Base-by-base conservation (phyloP, 75 land plant species). In the Selaginella tamariscina region DNA sequence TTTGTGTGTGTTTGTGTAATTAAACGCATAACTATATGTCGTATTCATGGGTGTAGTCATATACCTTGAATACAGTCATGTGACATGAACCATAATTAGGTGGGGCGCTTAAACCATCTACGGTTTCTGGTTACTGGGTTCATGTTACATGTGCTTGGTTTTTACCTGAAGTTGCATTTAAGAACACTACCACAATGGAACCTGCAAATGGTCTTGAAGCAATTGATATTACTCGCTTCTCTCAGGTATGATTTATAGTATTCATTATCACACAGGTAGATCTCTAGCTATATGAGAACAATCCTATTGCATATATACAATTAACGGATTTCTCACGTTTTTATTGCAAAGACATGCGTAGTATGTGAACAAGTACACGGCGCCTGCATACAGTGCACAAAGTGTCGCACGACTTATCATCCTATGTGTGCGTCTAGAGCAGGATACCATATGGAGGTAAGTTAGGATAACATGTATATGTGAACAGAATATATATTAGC, bases 91-190 rank as follows among this genome's bases (percentile, higher is more conserved):
- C 15, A 5, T 5, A 5, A 5, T 5, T 15, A 59, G 62, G 62
- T 59, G 62, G 62, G 8, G 62, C 62, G 24, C 21, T 59, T 9
- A 59, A 59, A 26, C 62, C 62, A 8, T 23, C 62, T 21, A n/a
- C 5, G 5, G 21, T 59, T 23, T 23, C 62, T 59, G 26, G 26
- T 8, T 59, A 9, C 21, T 59, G 62, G 62, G 26, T 59, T 23
- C 62, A 59, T n/a, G 62, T 59, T 27, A 59, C 62, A 8, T 59
- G 62, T n/a, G 62, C 62, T n/a, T 59, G 62, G 62, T 59, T 59
- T n/a, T 9, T 23, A 9, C 62, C 62, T 2, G 62, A 59, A n/a
- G 62, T 59, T 2, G 26, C 62, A n/a, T 59, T 59, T 23, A 59
- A 59, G 62, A 21, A 59, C 23, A 26, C 23, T 2, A 26, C 2